A percentile compares a stretch with the other conserved stretches of the same genome.
Evolutionary conservation across 2,329 filamentous ascomycete genomes (phyloP).

Genomic region (Ascochyta lentis): DNA sequence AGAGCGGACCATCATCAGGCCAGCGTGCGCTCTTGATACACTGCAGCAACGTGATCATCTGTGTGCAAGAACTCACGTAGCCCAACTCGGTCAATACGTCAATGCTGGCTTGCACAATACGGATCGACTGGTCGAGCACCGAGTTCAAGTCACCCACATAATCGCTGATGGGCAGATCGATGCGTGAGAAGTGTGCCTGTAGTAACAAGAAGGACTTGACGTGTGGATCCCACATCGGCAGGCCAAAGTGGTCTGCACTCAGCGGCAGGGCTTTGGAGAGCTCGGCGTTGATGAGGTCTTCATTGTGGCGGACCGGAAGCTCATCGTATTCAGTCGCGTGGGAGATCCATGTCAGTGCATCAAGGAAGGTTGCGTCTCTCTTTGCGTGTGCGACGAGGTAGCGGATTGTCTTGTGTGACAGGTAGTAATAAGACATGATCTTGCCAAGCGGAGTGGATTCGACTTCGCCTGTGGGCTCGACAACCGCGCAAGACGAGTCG

Average conservation of each 20-base stretch:
- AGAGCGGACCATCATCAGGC: conserved; percentile 80
- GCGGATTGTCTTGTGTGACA: conserved; percentile 90
- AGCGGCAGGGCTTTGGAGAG: conserved; percentile 83
- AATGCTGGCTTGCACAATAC: conserved; percentile 94
- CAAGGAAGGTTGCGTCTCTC: conserved; percentile 75
- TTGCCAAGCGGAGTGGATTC: conserved; percentile 91
- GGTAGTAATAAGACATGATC: conserved; percentile 99
- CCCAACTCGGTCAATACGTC: conserved; percentile 93
- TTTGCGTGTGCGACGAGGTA: conserved; percentile 80
- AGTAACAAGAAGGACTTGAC: conserved; percentile 94
- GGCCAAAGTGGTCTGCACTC: conserved; percentile 64
- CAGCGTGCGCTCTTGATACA: conserved; percentile 92
- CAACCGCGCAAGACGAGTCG: conserved; percentile 80
- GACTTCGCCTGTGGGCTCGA: conserved; percentile 86
- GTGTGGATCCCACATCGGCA: conserved; percentile 98
- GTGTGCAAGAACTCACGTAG: conserved; percentile 75
- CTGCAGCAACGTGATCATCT: conserved; percentile 86
- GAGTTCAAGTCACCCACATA: conserved; percentile 91
- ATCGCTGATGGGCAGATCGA: conserved; percentile 92
- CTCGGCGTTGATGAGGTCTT: conserved; percentile 95
- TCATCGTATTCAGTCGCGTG: conserved; percentile 96
- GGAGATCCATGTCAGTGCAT: conserved; percentile 91
- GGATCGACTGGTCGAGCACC: conserved; percentile 93
- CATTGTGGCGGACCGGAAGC: conserved; percentile 95
- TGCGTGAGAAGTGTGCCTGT: conserved; percentile 92